A percentile compares a stretch with the other conserved stretches of the same genome.
Evolutionary conservation across 495 filamentous ascomycete genomes (phyloP).

Genomic region (Xylaria acuta): DNA sequence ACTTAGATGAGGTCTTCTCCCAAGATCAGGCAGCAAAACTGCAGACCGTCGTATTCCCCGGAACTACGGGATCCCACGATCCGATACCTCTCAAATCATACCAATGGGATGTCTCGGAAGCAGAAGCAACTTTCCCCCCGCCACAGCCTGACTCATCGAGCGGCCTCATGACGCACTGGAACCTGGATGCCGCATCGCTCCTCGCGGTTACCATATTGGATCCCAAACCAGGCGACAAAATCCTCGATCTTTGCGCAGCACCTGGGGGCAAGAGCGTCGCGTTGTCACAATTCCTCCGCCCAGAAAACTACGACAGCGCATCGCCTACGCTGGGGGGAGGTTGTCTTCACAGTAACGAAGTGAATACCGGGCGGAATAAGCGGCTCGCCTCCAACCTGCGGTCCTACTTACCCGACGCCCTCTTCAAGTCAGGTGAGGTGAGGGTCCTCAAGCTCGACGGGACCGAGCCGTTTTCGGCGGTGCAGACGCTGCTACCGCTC

Average conservation of each 20-base stretch:
- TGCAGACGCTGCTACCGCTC: slow-evolving; percentile 12
- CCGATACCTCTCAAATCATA: slow-evolving; percentile 10
- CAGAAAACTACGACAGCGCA: slow-evolving; percentile 5
- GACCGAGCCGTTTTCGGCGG: slow-evolving; percentile 13
- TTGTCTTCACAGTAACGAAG: slow-evolving; percentile 30
- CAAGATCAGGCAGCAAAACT: not conserved
- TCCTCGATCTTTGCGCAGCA: slow-evolving; percentile 26
- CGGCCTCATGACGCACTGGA: slow-evolving; percentile 28
- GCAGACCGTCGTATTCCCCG: slow-evolving; percentile 11
- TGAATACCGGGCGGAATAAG: slow-evolving; percentile 26
- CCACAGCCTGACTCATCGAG: slow-evolving; percentile 12
- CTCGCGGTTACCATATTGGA: slow-evolving; percentile 23
- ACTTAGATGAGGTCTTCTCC: slow-evolving; percentile 1
- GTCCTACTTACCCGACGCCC: slow-evolving; percentile 12
- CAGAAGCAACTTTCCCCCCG: slow-evolving; percentile 18
- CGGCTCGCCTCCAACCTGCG: slow-evolving; percentile 18
- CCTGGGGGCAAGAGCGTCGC: slow-evolving; percentile 28
- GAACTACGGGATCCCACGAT: not conserved
- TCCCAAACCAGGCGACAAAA: slow-evolving; percentile 22
- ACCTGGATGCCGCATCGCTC: slow-evolving; percentile 27
- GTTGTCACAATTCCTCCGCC: slow-evolving; percentile 18
- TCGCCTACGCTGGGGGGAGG: slow-evolving; percentile 8
- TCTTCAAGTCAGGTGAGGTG: slow-evolving; percentile 22
- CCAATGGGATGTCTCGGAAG: slow-evolving; percentile 25
- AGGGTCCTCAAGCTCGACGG: slow-evolving; percentile 27